phyloP scores from a whole-genome alignment of 2,329 filamentous ascomycete genomes.

The Phyllosticta citrichinensis region DNA sequence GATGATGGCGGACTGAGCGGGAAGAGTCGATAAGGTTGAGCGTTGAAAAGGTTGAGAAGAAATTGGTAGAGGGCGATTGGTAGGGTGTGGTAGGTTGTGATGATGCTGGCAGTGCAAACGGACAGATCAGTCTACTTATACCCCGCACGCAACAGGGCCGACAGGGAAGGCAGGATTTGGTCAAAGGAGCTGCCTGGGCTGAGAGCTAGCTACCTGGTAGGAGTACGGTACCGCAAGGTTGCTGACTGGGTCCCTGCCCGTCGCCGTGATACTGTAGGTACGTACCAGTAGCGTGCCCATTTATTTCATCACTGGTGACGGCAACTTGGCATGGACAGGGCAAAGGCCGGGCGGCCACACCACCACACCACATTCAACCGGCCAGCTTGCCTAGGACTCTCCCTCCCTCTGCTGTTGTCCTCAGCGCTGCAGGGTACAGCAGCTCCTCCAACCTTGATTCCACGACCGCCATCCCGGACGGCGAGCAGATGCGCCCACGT shows the following conservation, averaged over 20 bases:
- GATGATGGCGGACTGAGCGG: background rate
- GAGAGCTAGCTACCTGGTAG: background rate
- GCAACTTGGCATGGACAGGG: background rate
- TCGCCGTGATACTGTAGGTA: too few species aligned
- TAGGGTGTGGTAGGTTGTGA: too few species aligned
- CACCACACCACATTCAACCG: background rate
- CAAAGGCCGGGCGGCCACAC: background rate
- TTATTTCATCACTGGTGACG: background rate
- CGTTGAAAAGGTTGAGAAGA: background rate
- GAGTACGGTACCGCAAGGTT: too few species aligned
- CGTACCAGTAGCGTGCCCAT: background rate
- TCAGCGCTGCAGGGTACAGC: background rate
- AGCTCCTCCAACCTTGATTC: background rate
- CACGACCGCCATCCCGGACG: too few species aligned
- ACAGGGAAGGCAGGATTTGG: background rate
- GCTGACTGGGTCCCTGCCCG: background rate
- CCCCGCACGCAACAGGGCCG: background rate
- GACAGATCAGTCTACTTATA: background rate
- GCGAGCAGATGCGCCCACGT: background rate
- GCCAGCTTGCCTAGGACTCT: background rate
- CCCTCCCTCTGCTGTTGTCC: background rate
- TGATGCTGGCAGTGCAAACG: too few species aligned
- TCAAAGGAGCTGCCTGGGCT: background rate
- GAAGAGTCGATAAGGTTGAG: background rate
- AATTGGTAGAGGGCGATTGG: too few species aligned